Evolutionary conservation across 2,329 filamentous ascomycete genomes (phyloP).

Genomic region (Aspergillus sp.): DNA sequence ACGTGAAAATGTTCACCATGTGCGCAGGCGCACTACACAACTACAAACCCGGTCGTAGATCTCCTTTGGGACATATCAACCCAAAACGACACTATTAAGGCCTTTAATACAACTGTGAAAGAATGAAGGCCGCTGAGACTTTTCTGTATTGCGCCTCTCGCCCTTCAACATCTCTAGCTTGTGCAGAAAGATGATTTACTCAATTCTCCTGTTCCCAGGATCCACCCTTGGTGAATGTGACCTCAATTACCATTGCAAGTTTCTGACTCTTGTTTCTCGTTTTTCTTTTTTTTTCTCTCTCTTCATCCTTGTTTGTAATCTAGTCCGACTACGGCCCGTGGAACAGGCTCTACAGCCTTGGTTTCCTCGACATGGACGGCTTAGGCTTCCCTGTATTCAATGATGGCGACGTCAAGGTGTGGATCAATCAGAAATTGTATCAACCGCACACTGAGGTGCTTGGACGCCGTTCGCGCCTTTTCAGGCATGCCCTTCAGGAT

Average conservation of each 20-base stretch:
- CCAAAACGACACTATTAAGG: neutral
- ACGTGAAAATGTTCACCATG: neutral
- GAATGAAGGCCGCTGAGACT: neutral
- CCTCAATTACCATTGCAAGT: neutral
- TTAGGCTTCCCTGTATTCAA: slow-evolving; percentile 34
- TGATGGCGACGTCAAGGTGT: slow-evolving; percentile 42
- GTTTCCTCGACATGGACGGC: neutral
- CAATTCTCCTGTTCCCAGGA: neutral
- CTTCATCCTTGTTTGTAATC: neutral
- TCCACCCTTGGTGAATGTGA: neutral
- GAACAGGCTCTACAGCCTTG: neutral
- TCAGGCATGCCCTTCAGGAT: neutral
- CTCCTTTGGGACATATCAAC: neutral
- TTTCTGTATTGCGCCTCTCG: neutral
- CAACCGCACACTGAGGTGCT: slow-evolving; percentile 35
- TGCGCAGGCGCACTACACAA: neutral
- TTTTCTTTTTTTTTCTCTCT: neutral
- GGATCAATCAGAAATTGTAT: slow-evolving; percentile 38
- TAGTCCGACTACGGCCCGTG: neutral
- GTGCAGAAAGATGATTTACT: neutral
- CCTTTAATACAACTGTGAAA: neutral
- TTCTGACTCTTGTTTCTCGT: neutral
- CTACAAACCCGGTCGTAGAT: too few species aligned
- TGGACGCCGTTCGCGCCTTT: neutral
- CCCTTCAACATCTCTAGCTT: neutral